These are phyloP conservation scores for Parmales sp. DNA, from an alignment of 108 stramenopile species.

Conservation along the genomic window DNA sequence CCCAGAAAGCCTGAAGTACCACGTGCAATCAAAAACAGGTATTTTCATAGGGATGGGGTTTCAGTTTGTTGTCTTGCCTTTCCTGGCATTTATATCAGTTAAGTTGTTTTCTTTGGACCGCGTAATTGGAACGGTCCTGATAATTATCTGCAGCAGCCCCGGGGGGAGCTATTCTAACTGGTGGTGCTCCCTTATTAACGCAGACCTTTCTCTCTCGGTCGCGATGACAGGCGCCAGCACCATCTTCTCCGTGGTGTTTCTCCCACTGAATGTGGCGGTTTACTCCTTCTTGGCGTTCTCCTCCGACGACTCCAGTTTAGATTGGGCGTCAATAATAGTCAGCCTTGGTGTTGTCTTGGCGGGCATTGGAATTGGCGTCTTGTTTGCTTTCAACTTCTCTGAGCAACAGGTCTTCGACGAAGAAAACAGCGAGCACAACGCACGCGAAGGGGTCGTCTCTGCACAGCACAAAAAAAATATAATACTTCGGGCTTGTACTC, in stretches of 20 bases:
- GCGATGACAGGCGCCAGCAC: conserved; percentile 79
- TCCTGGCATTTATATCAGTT: conserved; percentile 62
- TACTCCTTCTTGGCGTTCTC: conserved; percentile 57
- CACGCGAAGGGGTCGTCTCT: background rate
- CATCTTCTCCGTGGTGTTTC: conserved; percentile 45
- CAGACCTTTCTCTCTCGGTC: conserved; percentile 67
- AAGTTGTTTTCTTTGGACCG: conserved; percentile 38
- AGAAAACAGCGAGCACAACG: background rate
- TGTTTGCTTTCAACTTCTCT: no score
- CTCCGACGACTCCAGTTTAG: conserved; percentile 42
- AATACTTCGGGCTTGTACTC: conserved; percentile 53
- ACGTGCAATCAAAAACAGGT: conserved; percentile 49
- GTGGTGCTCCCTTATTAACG: conserved; percentile 76
- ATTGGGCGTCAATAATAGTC: conserved; percentile 57
- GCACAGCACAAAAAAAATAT: conserved; percentile 35
- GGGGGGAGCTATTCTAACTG: conserved; percentile 77
- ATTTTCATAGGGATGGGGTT: conserved; percentile 54
- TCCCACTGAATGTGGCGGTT: conserved; percentile 66
- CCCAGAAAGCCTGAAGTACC: conserved; percentile 42
- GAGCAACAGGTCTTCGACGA: background rate
- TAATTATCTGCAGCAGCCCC: conserved; percentile 67
- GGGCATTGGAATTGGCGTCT: conserved; percentile 56
- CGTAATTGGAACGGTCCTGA: conserved; percentile 57
- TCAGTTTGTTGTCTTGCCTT: conserved; percentile 74
- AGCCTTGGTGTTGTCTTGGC: conserved; percentile 53